Evolutionary conservation across 805 yeast genomes (phyloP).

Genomic region (Blastobotrys mokoenaii): DNA sequence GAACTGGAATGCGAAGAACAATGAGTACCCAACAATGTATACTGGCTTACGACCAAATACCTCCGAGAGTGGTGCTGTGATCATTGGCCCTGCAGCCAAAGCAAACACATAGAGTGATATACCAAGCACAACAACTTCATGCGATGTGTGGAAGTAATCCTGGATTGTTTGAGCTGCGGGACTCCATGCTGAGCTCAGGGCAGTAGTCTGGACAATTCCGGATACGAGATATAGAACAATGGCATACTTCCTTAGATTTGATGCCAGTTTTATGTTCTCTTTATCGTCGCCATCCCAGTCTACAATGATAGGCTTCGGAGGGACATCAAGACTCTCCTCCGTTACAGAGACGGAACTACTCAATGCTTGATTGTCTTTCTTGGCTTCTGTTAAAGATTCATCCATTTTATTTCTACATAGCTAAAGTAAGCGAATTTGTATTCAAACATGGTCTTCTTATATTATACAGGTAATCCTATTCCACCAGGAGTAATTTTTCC

Average conservation of each 20-base stretch:
- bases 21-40: conserved; percentile 44
- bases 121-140: conserved; percentile 38
- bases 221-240: conserved; percentile 24
- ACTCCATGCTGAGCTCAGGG: conserved; percentile 43
- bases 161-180: conserved; percentile 34
- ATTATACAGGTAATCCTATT: too few relatives aligned
- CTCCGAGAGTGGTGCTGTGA: conserved; percentile 65
- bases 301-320: too few relatives aligned
- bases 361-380: too few relatives aligned
- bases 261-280: conserved; percentile 30
- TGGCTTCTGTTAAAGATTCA: too few relatives aligned
- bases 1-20: conserved; percentile 40
- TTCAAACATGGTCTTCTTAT: too few relatives aligned
- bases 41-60: conserved; percentile 62
- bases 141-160: conserved; percentile 31
- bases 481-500: too few relatives aligned
- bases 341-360: too few relatives aligned
- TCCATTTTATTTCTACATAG: too few relatives aligned
- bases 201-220: conserved; percentile 27
- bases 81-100: conserved; percentile 51
- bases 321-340: too few relatives aligned
- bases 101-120: conserved; percentile 55
- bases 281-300: conserved; percentile 26
- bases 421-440: too few relatives aligned
- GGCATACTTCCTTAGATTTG: conserved; percentile 31